phyloP scores from a whole-genome alignment of 2,329 filamentous ascomycete species.

The Coleophoma cylindrospora region DNA sequence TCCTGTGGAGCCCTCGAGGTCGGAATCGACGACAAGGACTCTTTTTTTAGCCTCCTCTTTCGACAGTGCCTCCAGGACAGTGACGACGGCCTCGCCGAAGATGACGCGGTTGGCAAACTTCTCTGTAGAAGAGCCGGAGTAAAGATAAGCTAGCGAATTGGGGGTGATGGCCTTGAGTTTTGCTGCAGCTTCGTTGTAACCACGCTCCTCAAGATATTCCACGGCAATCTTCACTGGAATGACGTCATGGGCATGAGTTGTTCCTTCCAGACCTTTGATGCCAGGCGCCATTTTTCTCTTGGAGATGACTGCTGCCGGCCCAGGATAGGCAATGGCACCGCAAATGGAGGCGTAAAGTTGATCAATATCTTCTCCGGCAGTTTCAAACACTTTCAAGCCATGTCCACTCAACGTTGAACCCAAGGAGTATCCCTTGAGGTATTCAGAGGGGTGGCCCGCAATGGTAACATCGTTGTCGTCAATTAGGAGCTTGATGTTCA shows the following conservation, averaged over 20 bases:
- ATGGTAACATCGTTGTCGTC: constrained; percentile 36
- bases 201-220: constrained; percentile 30
- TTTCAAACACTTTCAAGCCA: constrained; percentile 29
- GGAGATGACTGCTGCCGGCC: constrained; percentile 24
- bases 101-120: constrained; percentile 31
- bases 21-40: constrained; percentile 34
- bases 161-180: constrained; percentile 14
- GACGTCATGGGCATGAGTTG: constrained; percentile 31
- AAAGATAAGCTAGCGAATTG: constrained; percentile 20
- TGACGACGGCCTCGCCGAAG: constrained; percentile 33
- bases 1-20: constrained; percentile 33
- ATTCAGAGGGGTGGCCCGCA: constrained; percentile 32
- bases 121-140: constrained; percentile 27
- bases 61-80: constrained; percentile 28
- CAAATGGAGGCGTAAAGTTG: constrained; percentile 28
- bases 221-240: constrained; percentile 30
- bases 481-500: constrained; percentile 33
- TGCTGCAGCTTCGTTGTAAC: constrained; percentile 22
- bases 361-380: constrained; percentile 31
- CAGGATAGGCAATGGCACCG: constrained; percentile 26
- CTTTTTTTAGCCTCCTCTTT: constrained; percentile 30
- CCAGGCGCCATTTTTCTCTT: constrained; percentile 30
- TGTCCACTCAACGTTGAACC: constrained; percentile 29
- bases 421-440: constrained; percentile 31
- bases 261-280: constrained; percentile 30